Conservation (phyloP, 257 asterid species). For the Solanum chaucha region DNA sequence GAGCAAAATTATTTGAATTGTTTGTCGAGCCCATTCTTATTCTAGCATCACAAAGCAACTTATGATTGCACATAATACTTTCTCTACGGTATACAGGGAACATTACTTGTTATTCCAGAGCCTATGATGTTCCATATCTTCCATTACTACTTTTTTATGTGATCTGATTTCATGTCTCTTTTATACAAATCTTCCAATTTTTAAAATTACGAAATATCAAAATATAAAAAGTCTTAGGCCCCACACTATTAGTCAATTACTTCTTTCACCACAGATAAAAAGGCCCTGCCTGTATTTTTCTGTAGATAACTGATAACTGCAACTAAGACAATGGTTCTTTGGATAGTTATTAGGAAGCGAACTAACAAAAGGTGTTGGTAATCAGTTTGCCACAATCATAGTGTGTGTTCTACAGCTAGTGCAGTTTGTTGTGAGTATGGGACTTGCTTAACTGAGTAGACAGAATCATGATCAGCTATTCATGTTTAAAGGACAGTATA, state of each 20-base stretch:
- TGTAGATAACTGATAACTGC: background rate
- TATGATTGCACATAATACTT: background rate
- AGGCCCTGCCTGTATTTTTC: background rate
- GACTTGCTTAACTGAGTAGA: background rate
- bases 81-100: background rate
- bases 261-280: background rate
- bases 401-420: background rate
- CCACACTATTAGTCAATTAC: background rate
- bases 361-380: background rate
- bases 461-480: background rate
- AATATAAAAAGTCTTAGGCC: background rate
- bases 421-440: background rate
- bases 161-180: background rate
- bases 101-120: background rate
- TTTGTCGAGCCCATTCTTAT: background rate
- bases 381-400: background rate
- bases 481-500: constrained; percentile 6
- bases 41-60: background rate
- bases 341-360: background rate
- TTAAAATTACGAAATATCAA: background rate
- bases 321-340: background rate
- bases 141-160: background rate
- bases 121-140: background rate
- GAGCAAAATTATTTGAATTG: too few relatives aligned
- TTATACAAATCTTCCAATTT: background rate